Percentiles rank a stretch among this genome's conserved stretches.
Evolutionary conservation across 441 rosid species (phyloP).

Genomic region (Populus trichocarpa): DNA sequence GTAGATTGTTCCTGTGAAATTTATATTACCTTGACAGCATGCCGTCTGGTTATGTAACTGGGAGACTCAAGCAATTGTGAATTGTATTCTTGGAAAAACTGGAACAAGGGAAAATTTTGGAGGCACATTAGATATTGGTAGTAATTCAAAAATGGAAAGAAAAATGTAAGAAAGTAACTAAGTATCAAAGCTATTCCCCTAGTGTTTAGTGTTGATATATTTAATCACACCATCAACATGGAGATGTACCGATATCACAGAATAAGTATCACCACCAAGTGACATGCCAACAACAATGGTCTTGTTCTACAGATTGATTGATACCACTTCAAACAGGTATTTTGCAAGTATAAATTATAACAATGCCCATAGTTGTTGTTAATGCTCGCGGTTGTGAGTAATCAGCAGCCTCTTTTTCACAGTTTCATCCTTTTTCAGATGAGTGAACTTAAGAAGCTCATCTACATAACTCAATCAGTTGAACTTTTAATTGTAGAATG

Average conservation of each 20-base stretch:
- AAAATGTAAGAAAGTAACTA: background rate
- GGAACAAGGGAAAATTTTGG: constrained; percentile 5
- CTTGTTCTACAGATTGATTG: background rate
- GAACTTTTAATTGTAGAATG: background rate
- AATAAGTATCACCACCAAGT: background rate
- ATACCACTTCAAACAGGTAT: background rate
- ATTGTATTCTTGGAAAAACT: constrained; percentile 77
- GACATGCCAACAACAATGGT: background rate
- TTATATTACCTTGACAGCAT: constrained; percentile 59
- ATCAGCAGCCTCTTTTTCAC: background rate
- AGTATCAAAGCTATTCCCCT: background rate
- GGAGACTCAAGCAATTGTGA: constrained; percentile 53
- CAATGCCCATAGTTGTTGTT: background rate
- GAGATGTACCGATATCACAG: background rate
- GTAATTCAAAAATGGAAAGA: background rate
- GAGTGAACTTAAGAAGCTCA: background rate
- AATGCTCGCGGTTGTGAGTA: background rate
- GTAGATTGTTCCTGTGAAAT: background rate
- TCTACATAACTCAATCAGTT: background rate
- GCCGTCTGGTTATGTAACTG: constrained; percentile 70
- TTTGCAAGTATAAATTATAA: background rate
- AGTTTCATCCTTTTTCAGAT: background rate
- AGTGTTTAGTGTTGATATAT: background rate
- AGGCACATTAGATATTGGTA: background rate
- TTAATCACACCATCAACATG: background rate